phyloP scores from a whole-genome alignment of 192 early-diverging fungal species.

The Backusella circina region DNA sequence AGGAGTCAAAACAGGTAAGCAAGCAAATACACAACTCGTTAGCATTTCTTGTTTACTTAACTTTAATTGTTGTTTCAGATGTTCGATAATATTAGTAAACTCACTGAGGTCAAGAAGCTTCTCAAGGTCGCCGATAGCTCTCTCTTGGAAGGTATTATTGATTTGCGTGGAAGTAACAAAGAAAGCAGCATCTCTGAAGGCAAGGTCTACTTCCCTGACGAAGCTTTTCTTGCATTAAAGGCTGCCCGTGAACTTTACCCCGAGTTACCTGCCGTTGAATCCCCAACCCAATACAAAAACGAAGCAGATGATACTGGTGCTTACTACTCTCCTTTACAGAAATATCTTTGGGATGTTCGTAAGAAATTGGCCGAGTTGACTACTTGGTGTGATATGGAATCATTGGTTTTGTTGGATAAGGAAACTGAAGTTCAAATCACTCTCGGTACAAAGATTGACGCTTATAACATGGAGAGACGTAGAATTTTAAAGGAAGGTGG shows the following conservation, averaged over 20 bases:
- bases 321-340: slow-evolving; percentile 31
- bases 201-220: slow-evolving; percentile 32
- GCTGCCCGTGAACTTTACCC: slow-evolving; percentile 30
- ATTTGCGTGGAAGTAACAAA: slow-evolving; percentile 9
- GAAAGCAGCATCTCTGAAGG: slow-evolving; percentile 10
- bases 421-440: neutral
- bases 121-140: slow-evolving; percentile 14
- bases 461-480: slow-evolving; percentile 30
- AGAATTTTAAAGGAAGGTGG: slow-evolving; percentile 14
- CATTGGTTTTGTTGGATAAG: neutral
- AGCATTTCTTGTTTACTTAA: neutral
- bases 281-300: slow-evolving; percentile 20
- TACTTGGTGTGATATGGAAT: slow-evolving; percentile 25
- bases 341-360: slow-evolving; percentile 34
- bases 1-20: neutral
- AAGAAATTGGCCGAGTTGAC: slow-evolving; percentile 14
- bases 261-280: slow-evolving; percentile 16
- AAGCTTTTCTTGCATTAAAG: slow-evolving; percentile 27
- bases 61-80: neutral
- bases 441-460: slow-evolving; percentile 17
- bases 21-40: neutral
- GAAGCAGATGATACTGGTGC: slow-evolving; percentile 30
- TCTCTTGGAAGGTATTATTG: slow-evolving; percentile 33
- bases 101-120: slow-evolving; percentile 15
- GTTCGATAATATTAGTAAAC: neutral